These are phyloP conservation scores for Aspergillus candidus DNA, from an alignment of 2,329 filamentous ascomycete genomes.

Conservation along the genomic window DNA sequence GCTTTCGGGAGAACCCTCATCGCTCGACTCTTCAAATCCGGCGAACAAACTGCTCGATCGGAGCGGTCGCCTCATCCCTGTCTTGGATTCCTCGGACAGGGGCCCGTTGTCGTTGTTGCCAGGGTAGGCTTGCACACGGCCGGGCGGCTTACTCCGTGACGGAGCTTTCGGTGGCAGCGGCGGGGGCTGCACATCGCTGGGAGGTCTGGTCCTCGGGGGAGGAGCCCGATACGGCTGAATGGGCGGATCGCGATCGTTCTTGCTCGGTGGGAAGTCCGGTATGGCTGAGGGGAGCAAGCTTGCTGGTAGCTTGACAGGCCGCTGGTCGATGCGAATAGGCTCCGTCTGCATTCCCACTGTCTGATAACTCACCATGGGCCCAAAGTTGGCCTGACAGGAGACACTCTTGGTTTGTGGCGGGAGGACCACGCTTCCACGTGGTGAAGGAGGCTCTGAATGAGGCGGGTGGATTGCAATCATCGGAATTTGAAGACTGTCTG, in stretches of 20 bases:
- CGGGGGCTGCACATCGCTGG: no score
- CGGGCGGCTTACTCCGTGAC: slow-evolving; percentile 21
- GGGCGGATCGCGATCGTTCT: slow-evolving; percentile 19
- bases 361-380: slow-evolving; percentile 41
- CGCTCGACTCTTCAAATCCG: slow-evolving; percentile 67
- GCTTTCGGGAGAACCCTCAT: slow-evolving; percentile 33
- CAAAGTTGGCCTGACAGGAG: slow-evolving; percentile 67
- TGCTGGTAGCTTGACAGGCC: slow-evolving; percentile 65
- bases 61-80: slow-evolving; percentile 62
- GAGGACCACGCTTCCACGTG: slow-evolving; percentile 65
- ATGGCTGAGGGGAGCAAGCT: slow-evolving; percentile 77
- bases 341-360: slow-evolving; percentile 76
- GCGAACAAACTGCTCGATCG: slow-evolving; percentile 81
- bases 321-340: slow-evolving; percentile 76
- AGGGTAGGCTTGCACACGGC: slow-evolving; percentile 61
- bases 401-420: slow-evolving; percentile 76
- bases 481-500: slow-evolving; percentile 54
- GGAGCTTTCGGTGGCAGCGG: slow-evolving; percentile 13
- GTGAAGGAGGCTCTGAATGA: slow-evolving; percentile 72
- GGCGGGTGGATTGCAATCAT: slow-evolving; percentile 90
- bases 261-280: slow-evolving; percentile 42
- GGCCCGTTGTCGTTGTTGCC: slow-evolving; percentile 77
- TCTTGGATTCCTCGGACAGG: slow-evolving; percentile 52
- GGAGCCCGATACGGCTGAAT: slow-evolving; percentile 31
- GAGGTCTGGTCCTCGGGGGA: slow-evolving; percentile 25